phyloP scores from a whole-genome alignment of 2,329 filamentous ascomycete species.

The Verticillium alfalfae region DNA sequence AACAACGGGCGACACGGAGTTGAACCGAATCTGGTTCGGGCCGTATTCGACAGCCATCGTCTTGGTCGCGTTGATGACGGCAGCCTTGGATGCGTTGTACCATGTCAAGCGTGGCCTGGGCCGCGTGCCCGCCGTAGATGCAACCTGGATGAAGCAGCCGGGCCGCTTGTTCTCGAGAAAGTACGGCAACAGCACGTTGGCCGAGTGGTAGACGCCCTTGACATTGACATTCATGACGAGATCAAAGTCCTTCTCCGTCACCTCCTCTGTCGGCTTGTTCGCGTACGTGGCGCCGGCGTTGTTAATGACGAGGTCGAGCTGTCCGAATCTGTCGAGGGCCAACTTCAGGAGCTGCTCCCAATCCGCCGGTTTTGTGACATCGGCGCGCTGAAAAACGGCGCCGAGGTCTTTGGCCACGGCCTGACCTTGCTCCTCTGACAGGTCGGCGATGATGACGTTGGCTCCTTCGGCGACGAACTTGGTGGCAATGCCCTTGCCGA shows the following conservation, averaged over 20 bases:
- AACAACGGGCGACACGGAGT: conserved; percentile 64
- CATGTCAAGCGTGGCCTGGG: conserved; percentile 60
- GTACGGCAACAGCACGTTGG: conserved; percentile 54
- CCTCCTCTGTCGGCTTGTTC: conserved; percentile 58
- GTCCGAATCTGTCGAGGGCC: conserved; percentile 39
- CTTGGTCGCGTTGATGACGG: conserved; percentile 52
- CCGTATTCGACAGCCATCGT: conserved; percentile 67
- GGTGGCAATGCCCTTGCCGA: conserved; percentile 56
- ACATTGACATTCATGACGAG: conserved; percentile 64
- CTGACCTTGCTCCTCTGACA: conserved; percentile 47
- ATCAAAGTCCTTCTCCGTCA: conserved; percentile 63
- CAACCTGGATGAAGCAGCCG: conserved; percentile 60
- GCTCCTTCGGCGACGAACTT: conserved; percentile 56
- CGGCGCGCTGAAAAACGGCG: conserved; percentile 33
- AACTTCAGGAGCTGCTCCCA: conserved; percentile 45
- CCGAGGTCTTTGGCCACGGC: conserved; percentile 38
- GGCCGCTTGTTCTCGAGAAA: conserved; percentile 48
- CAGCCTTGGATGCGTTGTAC: conserved; percentile 67
- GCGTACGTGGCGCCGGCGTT: conserved; percentile 54
- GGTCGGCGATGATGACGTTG: conserved; percentile 56
- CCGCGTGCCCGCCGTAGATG: conserved; percentile 54
- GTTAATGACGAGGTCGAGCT: conserved; percentile 55
- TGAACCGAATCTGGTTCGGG: conserved; percentile 66
- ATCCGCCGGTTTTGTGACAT: conserved; percentile 47
- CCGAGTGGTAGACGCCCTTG: conserved; percentile 58